phyloP scores from a whole-genome alignment of 2,329 filamentous ascomycete species.

The Lecanicillium sp. region DNA sequence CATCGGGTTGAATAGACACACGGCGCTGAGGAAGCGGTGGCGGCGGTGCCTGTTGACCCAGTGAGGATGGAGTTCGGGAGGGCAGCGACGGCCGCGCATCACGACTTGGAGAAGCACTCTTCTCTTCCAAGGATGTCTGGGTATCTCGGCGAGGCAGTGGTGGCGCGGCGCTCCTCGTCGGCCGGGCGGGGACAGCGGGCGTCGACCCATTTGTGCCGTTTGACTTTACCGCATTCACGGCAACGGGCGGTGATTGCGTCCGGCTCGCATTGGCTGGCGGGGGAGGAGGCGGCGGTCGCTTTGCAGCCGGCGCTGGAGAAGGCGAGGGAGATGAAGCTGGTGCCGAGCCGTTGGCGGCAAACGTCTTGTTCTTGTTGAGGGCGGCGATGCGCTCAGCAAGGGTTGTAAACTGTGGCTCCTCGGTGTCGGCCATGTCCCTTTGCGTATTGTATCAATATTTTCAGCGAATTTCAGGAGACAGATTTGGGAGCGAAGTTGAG shows the following conservation, averaged over 20 bases:
- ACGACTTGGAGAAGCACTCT: slow-evolving; percentile 3
- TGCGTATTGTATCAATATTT: not conserved
- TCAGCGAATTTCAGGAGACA: not conserved
- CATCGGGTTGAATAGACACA: slow-evolving; percentile 32
- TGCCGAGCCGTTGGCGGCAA: slow-evolving; percentile 36
- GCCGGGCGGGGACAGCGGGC: slow-evolving; percentile 33
- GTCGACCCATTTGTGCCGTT: slow-evolving; percentile 16
- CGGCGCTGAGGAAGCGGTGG: slow-evolving; percentile 45
- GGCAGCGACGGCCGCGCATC: slow-evolving; percentile 29
- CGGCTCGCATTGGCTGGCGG: slow-evolving; percentile 23
- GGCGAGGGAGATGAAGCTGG: slow-evolving; percentile 22
- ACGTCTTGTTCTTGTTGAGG: slow-evolving; percentile 54
- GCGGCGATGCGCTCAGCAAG: slow-evolving; percentile 57
- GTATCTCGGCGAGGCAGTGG: slow-evolving; percentile 27
- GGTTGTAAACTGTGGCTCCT: slow-evolving; percentile 54
- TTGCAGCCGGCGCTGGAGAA: too few relatives aligned
- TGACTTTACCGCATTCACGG: slow-evolving; percentile 18
- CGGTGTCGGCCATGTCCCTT: slow-evolving; percentile 48
- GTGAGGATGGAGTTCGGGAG: slow-evolving; percentile 19
- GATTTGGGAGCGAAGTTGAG: not conserved
- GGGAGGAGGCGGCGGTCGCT: slow-evolving; percentile 29
- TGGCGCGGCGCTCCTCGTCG: slow-evolving; percentile 17
- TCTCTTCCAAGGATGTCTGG: slow-evolving; percentile 11
- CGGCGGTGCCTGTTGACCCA: slow-evolving; percentile 18
- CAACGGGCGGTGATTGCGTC: slow-evolving; percentile 27